A percentile compares a stretch with the other conserved stretches of the same genome.
These are phyloP conservation scores for Paraphaeosphaeria sporulosa DNA, from an alignment of 2,329 filamentous ascomycete genomes.

Conservation along the genomic window DNA sequence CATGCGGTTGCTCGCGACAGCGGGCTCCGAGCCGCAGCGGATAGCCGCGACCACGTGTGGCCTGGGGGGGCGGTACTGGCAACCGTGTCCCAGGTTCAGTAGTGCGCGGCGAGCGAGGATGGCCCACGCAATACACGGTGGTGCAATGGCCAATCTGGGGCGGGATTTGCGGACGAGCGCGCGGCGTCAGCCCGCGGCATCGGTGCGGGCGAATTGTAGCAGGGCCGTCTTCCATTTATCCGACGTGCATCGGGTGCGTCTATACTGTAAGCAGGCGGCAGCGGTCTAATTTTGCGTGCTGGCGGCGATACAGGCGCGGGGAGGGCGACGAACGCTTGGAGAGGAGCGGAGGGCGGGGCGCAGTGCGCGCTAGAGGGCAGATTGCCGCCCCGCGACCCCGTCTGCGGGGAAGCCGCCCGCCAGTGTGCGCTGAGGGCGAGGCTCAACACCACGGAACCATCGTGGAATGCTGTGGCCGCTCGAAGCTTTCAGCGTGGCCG, in stretches of 20 bases:
- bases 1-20: background rate
- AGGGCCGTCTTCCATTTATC: slow-evolving; percentile 40
- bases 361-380: slow-evolving; percentile 11
- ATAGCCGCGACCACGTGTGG: slow-evolving; percentile 11
- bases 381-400: slow-evolving; percentile 24
- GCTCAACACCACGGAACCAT: slow-evolving; percentile 27
- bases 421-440: background rate
- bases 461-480: slow-evolving; percentile 13
- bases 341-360: slow-evolving; percentile 8
- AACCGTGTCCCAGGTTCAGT: background rate
- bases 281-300: background rate
- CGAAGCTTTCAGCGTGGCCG: slow-evolving; percentile 6
- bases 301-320: slow-evolving; percentile 5
- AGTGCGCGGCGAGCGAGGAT: background rate
- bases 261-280: slow-evolving; percentile 21
- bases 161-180: slow-evolving; percentile 1
- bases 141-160: background rate
- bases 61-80: slow-evolving; percentile 2
- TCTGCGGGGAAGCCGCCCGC: slow-evolving; percentile 16
- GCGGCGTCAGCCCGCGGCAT: slow-evolving; percentile 12
- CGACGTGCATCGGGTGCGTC: slow-evolving; percentile 28
- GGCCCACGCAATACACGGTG: background rate
- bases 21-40: background rate
- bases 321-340: too few species aligned
- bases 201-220: slow-evolving; percentile 36